phyloP scores from a whole-genome alignment of 192 early-diverging fungal genomes.

The Coemansia sp. region DNA sequence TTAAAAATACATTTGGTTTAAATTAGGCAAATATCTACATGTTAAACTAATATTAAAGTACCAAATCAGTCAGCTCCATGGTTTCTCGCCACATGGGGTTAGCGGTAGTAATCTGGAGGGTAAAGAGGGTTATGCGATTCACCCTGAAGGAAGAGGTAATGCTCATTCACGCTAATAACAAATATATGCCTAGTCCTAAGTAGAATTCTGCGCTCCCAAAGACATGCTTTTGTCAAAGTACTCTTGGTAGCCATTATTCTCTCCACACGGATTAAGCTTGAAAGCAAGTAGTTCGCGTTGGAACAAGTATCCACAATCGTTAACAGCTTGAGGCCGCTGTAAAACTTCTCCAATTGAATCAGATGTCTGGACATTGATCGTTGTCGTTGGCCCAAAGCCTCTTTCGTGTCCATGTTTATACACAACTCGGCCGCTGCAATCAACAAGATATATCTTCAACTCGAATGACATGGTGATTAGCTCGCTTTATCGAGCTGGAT shows the following conservation, averaged over 20 bases:
- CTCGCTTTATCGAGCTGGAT: background rate
- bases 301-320: background rate
- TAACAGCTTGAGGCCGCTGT: background rate
- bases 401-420: background rate
- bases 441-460: background rate
- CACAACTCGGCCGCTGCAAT: background rate
- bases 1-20: background rate
- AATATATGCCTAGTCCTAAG: background rate
- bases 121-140: too few species aligned
- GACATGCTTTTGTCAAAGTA: background rate
- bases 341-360: background rate
- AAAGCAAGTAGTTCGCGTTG: background rate
- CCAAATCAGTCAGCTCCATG: background rate
- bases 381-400: background rate
- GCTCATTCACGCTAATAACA: background rate
- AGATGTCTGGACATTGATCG: background rate
- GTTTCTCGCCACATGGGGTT: background rate
- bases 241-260: background rate
- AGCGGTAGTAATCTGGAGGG: background rate
- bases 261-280: background rate
- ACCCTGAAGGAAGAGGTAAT: background rate
- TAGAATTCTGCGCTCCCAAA: background rate
- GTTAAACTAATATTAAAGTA: background rate
- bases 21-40: background rate
- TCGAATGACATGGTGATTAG: background rate